Conservation (phyloP, 176 grass and related monocot species). For the Lolium rigidum region DNA sequence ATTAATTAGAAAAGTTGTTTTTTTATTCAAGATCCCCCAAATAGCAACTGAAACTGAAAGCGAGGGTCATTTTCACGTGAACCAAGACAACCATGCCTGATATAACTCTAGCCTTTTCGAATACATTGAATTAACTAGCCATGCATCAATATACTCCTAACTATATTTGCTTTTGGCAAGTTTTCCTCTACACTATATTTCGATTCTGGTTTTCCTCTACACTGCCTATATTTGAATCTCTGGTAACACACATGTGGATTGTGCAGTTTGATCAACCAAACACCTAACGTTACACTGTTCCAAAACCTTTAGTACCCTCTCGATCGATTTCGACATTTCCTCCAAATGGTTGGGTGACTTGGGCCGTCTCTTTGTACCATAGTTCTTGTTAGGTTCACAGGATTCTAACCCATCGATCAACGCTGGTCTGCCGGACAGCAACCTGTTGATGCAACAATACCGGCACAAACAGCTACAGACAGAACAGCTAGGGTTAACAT, state of each 20-base stretch:
- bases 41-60: neutral
- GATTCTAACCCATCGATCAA: neutral
- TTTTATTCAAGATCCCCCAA: neutral
- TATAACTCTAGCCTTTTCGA: neutral
- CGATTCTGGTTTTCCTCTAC: neutral
- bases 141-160: neutral
- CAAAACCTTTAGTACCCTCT: neutral
- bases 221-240: neutral
- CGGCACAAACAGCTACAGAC: slow-evolving; percentile 15
- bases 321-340: neutral
- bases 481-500: neutral
- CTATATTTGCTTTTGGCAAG: neutral
- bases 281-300: neutral
- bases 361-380: slow-evolving; percentile 16
- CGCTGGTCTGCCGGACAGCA: neutral
- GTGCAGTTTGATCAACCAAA: neutral
- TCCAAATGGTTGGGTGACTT: neutral
- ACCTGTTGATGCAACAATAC: neutral
- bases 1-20: neutral
- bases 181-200: neutral
- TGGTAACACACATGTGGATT: neutral
- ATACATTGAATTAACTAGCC: neutral
- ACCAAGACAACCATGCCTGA: neutral
- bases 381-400: neutral
- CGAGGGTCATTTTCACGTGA: neutral